A percentile compares a stretch with the other conserved stretches of the same genome.
phyloP scores from a whole-genome alignment of 805 yeast genomes.

The Kodamaea neixiangensis region DNA sequence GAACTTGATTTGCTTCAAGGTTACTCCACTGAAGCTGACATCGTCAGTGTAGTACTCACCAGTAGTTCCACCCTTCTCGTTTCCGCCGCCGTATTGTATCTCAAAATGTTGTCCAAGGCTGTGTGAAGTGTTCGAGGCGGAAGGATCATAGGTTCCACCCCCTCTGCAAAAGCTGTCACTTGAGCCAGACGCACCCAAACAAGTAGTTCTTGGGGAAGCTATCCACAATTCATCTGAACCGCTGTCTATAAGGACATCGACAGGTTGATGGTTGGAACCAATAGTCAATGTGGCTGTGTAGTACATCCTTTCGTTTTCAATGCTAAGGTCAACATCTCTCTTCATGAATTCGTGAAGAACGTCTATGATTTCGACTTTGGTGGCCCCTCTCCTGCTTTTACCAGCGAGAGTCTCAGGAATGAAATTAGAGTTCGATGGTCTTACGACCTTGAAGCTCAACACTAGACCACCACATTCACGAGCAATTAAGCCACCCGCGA shows the following conservation, averaged over 20 bases:
- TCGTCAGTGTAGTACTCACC: slow-evolving; percentile 9
- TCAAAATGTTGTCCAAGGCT: neutral
- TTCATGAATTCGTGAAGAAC: neutral
- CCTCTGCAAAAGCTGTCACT: neutral
- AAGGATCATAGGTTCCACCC: slow-evolving; percentile 1
- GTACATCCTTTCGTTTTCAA: neutral
- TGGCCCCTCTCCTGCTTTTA: neutral
- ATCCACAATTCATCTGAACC: slow-evolving; percentile 13
- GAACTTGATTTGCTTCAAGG: slow-evolving; percentile 6
- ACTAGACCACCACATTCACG: neutral
- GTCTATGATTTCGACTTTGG: neutral
- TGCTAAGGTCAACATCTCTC: neutral
- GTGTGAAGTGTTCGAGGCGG: neutral
- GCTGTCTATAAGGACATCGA: slow-evolving; percentile 29
- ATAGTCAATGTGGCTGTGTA: neutral
- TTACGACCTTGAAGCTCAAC: neutral
- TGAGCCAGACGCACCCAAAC: neutral
- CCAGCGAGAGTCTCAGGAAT: neutral
- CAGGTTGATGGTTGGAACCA: slow-evolving; percentile 10
- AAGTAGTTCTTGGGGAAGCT: neutral
- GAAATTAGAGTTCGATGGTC: neutral
- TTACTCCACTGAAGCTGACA: slow-evolving; percentile 7
- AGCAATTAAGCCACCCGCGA: neutral
- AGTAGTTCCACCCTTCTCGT: neutral
- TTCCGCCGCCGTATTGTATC: slow-evolving; percentile 6